Evolutionary conservation across 352 stramenopile species (phyloP).

Genomic region (Pythium coloratum): DNA sequence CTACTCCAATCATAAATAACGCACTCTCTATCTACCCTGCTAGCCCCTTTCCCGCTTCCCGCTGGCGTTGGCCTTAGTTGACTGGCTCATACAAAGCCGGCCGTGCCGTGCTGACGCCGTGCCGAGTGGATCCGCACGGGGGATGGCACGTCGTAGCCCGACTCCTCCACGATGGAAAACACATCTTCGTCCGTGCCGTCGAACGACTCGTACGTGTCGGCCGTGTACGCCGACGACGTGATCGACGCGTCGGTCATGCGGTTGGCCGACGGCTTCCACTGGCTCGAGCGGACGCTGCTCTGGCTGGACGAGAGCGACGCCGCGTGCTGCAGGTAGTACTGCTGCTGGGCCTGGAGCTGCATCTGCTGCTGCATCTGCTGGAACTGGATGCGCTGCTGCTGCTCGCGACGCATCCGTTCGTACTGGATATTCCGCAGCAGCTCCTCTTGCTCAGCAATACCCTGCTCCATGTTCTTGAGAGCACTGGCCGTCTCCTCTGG

Average conservation of each 20-base stretch:
- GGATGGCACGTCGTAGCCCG: slow-evolving; percentile 16
- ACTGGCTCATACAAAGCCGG: slow-evolving; percentile 17
- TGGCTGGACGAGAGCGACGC: slow-evolving; percentile 20
- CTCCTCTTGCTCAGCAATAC: slow-evolving; percentile 62
- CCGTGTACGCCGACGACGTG: slow-evolving; percentile 24
- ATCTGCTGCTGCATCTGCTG: slow-evolving; percentile 18
- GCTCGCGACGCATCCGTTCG: slow-evolving; percentile 41
- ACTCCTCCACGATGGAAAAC: slow-evolving; percentile 17
- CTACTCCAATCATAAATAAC: background rate
- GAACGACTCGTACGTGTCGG: slow-evolving; percentile 13
- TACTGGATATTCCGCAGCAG: slow-evolving; percentile 61
- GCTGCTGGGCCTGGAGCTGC: slow-evolving; percentile 11
- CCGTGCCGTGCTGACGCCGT: slow-evolving; percentile 11
- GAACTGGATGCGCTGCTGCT: slow-evolving; percentile 18
- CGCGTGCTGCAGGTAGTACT: slow-evolving; percentile 27
- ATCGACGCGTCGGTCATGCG: slow-evolving; percentile 24
- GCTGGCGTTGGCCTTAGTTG: background rate
- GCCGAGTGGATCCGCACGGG: slow-evolving; percentile 7
- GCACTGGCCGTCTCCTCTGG: slow-evolving; percentile 25
- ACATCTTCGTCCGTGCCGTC: slow-evolving; percentile 23
- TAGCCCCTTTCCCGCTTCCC: background rate
- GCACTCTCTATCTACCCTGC: background rate
- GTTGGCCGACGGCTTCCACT: slow-evolving; percentile 18
- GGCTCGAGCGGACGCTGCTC: slow-evolving; percentile 5
- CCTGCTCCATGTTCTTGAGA: slow-evolving; percentile 57